These are phyloP conservation scores for Saccharum spontaneum DNA, from an alignment of 176 grass and related monocot species.

Conservation along the genomic window DNA sequence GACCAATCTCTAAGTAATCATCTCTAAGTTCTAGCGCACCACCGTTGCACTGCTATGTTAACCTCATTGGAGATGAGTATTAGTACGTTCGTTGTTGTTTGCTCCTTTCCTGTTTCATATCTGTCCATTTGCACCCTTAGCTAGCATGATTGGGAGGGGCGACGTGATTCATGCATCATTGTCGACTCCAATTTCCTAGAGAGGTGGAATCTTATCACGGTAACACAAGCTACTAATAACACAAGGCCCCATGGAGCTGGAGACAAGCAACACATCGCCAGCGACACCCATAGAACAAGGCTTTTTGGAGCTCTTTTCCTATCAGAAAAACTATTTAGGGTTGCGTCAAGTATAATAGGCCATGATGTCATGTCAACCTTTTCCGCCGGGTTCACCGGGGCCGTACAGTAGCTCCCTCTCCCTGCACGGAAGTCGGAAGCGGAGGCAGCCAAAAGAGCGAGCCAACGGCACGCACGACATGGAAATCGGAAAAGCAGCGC, in stretches of 20 bases:
- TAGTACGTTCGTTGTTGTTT: too few relatives aligned
- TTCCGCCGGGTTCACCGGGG: not conserved
- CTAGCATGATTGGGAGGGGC: too few relatives aligned
- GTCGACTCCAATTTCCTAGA: not conserved
- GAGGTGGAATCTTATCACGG: not conserved
- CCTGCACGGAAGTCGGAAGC: not conserved
- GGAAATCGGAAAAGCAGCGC: slow-evolving; percentile 11
- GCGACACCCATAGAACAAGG: not conserved
- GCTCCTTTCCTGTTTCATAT: too few relatives aligned
- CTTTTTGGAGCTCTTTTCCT: not conserved
- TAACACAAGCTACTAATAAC: not conserved
- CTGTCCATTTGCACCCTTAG: too few relatives aligned
- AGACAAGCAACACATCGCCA: not conserved
- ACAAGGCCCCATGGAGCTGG: too few relatives aligned
- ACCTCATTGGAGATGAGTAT: too few relatives aligned
- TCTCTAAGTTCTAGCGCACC: too few relatives aligned
- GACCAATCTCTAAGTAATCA: too few relatives aligned
- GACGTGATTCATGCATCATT: not conserved
- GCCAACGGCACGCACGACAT: not conserved
- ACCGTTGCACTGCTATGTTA: too few relatives aligned
- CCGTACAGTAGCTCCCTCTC: not conserved
- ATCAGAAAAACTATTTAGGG: not conserved
- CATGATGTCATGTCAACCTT: not conserved
- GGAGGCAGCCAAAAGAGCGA: not conserved
- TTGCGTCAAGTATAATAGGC: not conserved